Evolutionary conservation across 169 alveolate species (phyloP).

Genomic region (Plasmodium yoelii): DNA sequence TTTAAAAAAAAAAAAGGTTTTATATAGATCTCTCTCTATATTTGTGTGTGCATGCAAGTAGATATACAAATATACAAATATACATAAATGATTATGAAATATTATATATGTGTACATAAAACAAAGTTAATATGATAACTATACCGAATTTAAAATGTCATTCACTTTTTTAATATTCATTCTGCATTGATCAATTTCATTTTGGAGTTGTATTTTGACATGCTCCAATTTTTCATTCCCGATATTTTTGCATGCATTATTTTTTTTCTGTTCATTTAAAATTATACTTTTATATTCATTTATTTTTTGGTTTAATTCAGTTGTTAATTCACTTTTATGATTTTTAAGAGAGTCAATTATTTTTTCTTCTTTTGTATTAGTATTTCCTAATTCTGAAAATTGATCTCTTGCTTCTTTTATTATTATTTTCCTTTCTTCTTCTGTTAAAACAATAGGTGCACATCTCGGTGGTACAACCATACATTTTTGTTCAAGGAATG

Average conservation of each 20-base stretch:
- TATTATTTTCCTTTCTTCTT: slow-evolving; percentile 65
- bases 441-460: slow-evolving; percentile 52
- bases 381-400: neutral
- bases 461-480: slow-evolving; percentile 64
- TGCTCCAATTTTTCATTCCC: neutral
- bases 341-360: slow-evolving; percentile 24
- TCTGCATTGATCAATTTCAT: slow-evolving; percentile 50
- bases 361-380: slow-evolving; percentile 37
- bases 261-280: slow-evolving; percentile 2
- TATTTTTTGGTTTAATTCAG: slow-evolving; percentile 33
- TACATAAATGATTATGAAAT: neutral
- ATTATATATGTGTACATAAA: neutral
- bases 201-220: slow-evolving; percentile 31
- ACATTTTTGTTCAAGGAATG: slow-evolving; percentile 49
- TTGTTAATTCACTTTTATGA: slow-evolving; percentile 20
- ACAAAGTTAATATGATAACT: slow-evolving; percentile 1
- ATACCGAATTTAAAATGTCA: slow-evolving; percentile 11
- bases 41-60: neutral
- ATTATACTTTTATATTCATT: slow-evolving; percentile 12
- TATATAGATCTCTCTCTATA: slow-evolving; percentile 7
- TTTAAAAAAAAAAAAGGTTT: too few relatives aligned
- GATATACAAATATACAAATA: neutral
- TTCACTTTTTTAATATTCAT: slow-evolving; percentile 33
- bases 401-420: slow-evolving; percentile 21
- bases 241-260: neutral